Evolutionary conservation across 768 basidiomycete genomes (phyloP).

Genomic region (Hypsizygus marmoreus): DNA sequence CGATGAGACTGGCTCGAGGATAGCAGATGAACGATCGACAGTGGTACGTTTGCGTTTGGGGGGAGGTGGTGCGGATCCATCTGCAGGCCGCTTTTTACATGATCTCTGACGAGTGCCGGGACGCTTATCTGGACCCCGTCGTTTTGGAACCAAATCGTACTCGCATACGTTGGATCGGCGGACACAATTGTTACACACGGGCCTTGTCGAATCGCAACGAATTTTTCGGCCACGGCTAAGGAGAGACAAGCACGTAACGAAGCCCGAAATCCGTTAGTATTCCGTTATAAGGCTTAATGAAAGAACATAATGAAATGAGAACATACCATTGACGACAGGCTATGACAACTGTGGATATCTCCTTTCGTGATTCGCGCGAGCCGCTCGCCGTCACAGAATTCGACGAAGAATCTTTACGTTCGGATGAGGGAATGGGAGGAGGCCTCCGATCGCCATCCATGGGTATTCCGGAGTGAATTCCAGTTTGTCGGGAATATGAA

Average conservation of each 20-base stretch:
- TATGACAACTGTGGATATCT: conserved; percentile 71
- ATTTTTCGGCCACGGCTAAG: conserved; percentile 82
- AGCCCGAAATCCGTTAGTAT: conserved; percentile 32
- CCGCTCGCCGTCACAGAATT: conserved; percentile 27
- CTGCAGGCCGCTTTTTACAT: conserved; percentile 77
- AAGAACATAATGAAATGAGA: conserved; percentile 30
- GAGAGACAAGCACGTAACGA: conserved; percentile 31
- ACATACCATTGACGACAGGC: conserved; percentile 84
- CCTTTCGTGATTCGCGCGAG: conserved; percentile 49
- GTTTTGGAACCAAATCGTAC: conserved; percentile 80
- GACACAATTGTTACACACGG: conserved; percentile 80
- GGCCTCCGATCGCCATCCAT: conserved; percentile 32
- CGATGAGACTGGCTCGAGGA: conserved; percentile 31
- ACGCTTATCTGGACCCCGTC: conserved; percentile 84
- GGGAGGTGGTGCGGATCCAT: conserved; percentile 50
- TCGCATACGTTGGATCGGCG: conserved; percentile 76
- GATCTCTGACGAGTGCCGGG: conserved; percentile 83
- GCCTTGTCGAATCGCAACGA: conserved; percentile 81
- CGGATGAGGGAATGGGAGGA: conserved; percentile 34
- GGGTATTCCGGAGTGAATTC: conserved; percentile 27
- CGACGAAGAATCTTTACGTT: conserved; percentile 36
- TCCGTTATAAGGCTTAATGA: conserved; percentile 43
- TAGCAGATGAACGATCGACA: conserved; percentile 29
- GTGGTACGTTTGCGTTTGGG: conserved; percentile 54
- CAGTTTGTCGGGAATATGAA: conserved; percentile 37